These are phyloP conservation scores for Rhododendron simsii DNA, from an alignment of 148 eudicot species.

Conservation along the genomic window DNA sequence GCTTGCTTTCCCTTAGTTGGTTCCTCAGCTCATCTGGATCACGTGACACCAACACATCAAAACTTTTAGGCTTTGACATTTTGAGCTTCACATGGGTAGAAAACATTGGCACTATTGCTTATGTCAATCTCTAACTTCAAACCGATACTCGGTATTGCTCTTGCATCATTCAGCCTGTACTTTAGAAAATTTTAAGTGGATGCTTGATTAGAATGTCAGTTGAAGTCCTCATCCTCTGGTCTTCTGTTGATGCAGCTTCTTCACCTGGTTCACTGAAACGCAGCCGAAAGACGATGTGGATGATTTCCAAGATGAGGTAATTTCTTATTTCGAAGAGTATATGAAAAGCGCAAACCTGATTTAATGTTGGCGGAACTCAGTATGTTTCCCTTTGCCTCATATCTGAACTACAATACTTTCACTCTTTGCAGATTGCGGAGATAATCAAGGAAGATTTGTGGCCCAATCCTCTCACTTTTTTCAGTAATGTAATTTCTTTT, in stretches of 20 bases:
- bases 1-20: background rate
- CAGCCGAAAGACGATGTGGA: constrained; percentile 50
- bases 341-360: background rate
- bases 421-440: constrained; percentile 73
- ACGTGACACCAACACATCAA: background rate
- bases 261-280: constrained; percentile 73
- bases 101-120: background rate
- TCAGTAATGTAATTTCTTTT: constrained; percentile 51
- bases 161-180: background rate
- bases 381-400: background rate
- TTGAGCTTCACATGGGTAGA: background rate
- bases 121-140: background rate
- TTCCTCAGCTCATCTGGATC: background rate
- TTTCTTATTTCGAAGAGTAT: background rate
- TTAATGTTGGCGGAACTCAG: background rate
- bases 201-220: background rate
- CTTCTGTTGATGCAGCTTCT: constrained; percentile 57
- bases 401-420: background rate
- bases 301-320: constrained; percentile 78
- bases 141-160: background rate
- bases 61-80: background rate
- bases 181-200: background rate
- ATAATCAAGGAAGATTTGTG: constrained; percentile 95
- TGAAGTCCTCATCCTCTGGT: constrained; percentile 1
- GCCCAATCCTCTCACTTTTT: constrained; percentile 91